phyloP scores from a whole-genome alignment of 2,329 filamentous ascomycete genomes.

The Talaromyces funiculosus region DNA sequence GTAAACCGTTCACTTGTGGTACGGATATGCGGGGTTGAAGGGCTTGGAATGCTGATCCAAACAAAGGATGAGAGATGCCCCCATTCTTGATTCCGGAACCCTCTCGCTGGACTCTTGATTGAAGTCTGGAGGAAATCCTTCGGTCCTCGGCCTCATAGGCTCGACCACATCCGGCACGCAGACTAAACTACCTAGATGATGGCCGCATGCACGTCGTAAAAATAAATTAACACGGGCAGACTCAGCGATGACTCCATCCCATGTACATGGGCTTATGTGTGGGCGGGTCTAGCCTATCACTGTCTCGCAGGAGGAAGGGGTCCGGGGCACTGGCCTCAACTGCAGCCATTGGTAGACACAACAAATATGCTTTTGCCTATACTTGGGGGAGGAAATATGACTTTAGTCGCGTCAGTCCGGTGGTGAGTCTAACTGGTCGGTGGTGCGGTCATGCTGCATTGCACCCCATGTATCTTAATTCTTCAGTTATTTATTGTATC shows the following conservation, averaged over 20 bases:
- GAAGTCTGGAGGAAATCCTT: neutral
- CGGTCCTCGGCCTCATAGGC: no score
- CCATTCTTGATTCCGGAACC: neutral
- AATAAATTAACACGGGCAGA: neutral
- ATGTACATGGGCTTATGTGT: neutral
- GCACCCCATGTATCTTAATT: neutral
- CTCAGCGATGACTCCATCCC: neutral
- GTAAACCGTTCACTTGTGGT: no score
- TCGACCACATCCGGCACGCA: neutral
- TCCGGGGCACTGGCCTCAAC: neutral
- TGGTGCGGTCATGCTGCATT: conserved; percentile 7
- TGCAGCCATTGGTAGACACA: neutral
- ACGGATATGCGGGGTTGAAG: neutral
- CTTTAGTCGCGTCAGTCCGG: neutral
- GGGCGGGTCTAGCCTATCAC: conserved; percentile 2
- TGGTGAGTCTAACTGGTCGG: neutral
- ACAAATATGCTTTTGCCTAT: neutral
- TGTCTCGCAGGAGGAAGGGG: neutral
- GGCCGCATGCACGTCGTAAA: neutral
- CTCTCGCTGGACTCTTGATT: neutral
- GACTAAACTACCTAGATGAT: neutral
- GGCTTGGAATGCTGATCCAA: conserved; percentile 1
- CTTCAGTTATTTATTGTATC: neutral
- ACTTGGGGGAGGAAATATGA: neutral
- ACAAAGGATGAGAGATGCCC: neutral